Evolutionary conservation across 768 basidiomycete species (phyloP).

Genomic region (Pisolithus albus): DNA sequence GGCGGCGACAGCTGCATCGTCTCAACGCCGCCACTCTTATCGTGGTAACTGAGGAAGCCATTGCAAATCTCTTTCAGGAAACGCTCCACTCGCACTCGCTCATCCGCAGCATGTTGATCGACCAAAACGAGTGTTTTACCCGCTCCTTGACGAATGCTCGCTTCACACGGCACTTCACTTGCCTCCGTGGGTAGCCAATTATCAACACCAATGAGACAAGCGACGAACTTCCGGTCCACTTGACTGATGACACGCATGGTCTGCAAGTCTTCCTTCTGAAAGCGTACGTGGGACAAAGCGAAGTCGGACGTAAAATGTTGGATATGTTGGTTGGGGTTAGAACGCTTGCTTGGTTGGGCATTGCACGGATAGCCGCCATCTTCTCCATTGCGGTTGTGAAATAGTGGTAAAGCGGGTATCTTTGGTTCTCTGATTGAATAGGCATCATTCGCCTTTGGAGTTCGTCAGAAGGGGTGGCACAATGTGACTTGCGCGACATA

Average conservation of each 20-base stretch:
- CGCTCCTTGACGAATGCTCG: conserved; percentile 9
- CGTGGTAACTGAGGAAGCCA: conserved; percentile 47
- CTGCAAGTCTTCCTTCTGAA: conserved; percentile 49
- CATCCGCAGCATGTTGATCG: conserved; percentile 99
- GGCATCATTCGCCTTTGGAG: conserved; percentile 45
- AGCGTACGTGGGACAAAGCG: conserved; percentile 27
- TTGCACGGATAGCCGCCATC: conserved; percentile 10
- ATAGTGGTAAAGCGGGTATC: conserved; percentile 33
- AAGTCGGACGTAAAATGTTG: conserved; percentile 10
- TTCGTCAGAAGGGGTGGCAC: conserved; percentile 4
- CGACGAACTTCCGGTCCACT: conserved; percentile 88
- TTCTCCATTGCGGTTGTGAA: conserved; percentile 8
- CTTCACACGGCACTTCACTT: conserved; percentile 12
- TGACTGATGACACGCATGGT: conserved; percentile 66
- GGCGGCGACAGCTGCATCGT: conserved; percentile 45
- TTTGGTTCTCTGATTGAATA: conserved; percentile 44
- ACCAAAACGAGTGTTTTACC: conserved; percentile 58
- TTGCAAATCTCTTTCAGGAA: conserved; percentile 71
- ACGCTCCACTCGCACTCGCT: conserved; percentile 84
- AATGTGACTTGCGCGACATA: conserved; percentile 23
- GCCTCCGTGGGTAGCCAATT: conserved; percentile 7
- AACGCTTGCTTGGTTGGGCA: conserved; percentile 4
- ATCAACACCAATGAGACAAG: conserved; percentile 47
- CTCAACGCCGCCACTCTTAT: conserved; percentile 31
- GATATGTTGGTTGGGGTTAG: conserved; percentile 4